These are phyloP conservation scores for Lactarius indigo DNA, from an alignment of 768 basidiomycete genomes.

Conservation along the genomic window DNA sequence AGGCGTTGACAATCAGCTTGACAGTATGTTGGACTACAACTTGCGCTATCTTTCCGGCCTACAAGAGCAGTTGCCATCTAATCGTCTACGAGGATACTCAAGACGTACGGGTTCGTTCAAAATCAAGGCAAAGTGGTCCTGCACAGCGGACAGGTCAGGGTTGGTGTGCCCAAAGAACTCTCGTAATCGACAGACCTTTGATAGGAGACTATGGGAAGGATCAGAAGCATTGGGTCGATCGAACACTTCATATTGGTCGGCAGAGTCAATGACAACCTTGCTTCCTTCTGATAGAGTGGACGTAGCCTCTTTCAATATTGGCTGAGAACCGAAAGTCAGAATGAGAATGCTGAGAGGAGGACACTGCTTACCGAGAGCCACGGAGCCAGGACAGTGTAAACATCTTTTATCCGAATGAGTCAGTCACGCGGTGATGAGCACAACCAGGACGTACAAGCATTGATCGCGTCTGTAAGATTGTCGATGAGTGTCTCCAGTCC, in stretches of 20 bases:
- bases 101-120: conserved; percentile 54
- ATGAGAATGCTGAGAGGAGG: background rate
- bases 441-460: conserved; percentile 48
- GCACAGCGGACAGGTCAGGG: background rate
- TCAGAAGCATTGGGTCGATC: conserved; percentile 63
- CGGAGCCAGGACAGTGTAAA: conserved; percentile 65
- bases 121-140: conserved; percentile 72
- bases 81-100: background rate
- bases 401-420: conserved; percentile 36
- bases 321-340: conserved; percentile 37
- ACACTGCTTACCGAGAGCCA: conserved; percentile 48
- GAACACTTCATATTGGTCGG: conserved; percentile 72
- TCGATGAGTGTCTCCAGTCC: conserved; percentile 56
- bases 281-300: conserved; percentile 56
- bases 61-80: background rate
- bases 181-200: conserved; percentile 41
- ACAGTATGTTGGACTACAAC: conserved; percentile 62
- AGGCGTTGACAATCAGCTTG: conserved; percentile 56
- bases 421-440: background rate
- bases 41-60: conserved; percentile 66
- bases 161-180: background rate
- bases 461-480: conserved; percentile 58
- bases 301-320: conserved; percentile 57
- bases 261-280: conserved; percentile 63
- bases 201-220: conserved; percentile 69